Evolutionary conservation across 495 filamentous ascomycete genomes (phyloP).

Genomic region (Talaromyces proteolyticus): DNA sequence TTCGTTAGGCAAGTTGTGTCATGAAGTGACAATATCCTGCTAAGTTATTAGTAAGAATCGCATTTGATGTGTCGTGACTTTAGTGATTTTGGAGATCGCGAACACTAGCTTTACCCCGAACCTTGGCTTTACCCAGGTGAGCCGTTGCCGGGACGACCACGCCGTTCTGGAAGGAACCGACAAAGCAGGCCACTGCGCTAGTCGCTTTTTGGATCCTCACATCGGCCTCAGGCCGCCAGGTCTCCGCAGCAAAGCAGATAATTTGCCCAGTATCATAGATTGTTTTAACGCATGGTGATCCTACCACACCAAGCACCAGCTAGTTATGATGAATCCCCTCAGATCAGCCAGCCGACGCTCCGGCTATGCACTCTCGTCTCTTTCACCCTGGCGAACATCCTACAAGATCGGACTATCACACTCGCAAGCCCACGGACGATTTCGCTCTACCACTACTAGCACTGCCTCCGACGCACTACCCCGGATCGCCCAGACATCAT

Average conservation of each 20-base stretch:
- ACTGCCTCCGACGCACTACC: conserved; percentile 43
- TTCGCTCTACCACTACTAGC: conserved; percentile 25
- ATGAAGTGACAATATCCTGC: neutral
- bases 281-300: too few species aligned
- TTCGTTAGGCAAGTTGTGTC: neutral
- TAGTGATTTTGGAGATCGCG: neutral
- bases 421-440: conserved; percentile 7
- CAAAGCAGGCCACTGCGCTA: neutral
- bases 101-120: neutral
- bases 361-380: neutral
- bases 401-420: conserved; percentile 5
- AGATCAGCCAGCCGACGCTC: neutral
- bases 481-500: conserved; percentile 54
- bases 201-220: neutral
- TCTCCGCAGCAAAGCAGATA: neutral
- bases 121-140: conserved; percentile 1
- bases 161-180: neutral
- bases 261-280: too few species aligned
- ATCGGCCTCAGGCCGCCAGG: neutral
- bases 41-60: too few species aligned
- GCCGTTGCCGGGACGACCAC: conserved; percentile 6
- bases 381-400: neutral
- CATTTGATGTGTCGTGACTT: too few species aligned
- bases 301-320: neutral
- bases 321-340: neutral